A percentile compares a stretch with the other conserved stretches of the same genome.
These are phyloP conservation scores for Rosellinia necatrix DNA, from an alignment of 2,329 filamentous ascomycete species.

Conservation along the genomic window DNA sequence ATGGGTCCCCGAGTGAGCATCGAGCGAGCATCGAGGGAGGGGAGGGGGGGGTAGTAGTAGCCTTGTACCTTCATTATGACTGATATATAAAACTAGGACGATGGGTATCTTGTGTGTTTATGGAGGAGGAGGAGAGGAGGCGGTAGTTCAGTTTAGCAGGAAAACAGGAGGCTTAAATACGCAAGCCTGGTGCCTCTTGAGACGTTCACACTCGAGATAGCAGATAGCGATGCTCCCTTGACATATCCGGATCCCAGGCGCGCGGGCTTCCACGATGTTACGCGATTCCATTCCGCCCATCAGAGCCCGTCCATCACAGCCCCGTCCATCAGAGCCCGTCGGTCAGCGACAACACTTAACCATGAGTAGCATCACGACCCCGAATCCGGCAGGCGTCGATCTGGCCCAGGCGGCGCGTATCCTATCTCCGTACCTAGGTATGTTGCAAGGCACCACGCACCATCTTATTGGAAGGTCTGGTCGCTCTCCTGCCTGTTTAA, in stretches of 20 bases:
- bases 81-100: not conserved
- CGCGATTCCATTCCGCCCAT: not conserved
- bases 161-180: constrained; percentile 5
- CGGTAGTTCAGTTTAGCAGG: not conserved
- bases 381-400: constrained; percentile 13
- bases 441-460: not conserved
- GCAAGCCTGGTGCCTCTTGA: not conserved
- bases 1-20: not conserved
- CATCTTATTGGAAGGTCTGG: constrained; percentile 5
- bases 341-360: constrained; percentile 14
- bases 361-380: constrained; percentile 9
- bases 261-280: not conserved
- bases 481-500: constrained; percentile 19
- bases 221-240: not conserved
- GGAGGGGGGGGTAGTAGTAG: no score
- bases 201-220: no score
- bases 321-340: no score
- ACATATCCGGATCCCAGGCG: not conserved
- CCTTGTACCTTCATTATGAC: constrained; percentile 17
- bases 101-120: not conserved
- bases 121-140: not conserved
- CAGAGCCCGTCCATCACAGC: no score
- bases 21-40: not conserved
- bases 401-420: not conserved
- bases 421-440: not conserved